Conservation (phyloP, 805 yeast species). For the Metschnikowia gruessii region DNA sequence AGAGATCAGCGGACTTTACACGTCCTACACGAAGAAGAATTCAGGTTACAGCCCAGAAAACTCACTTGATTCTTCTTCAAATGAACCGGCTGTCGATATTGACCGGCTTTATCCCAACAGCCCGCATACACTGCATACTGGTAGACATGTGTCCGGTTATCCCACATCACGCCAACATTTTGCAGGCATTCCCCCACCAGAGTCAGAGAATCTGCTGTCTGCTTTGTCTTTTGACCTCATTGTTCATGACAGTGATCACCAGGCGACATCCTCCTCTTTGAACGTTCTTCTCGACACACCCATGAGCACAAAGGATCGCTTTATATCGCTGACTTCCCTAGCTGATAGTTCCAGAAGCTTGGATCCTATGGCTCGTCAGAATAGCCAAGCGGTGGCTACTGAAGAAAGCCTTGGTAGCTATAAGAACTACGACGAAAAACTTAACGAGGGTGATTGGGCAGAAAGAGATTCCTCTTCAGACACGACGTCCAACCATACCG, state of each 20-base stretch:
- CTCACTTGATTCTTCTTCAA: conserved; percentile 12
- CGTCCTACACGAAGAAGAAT: conserved; percentile 6
- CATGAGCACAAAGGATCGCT: conserved; percentile 21
- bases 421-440: conserved; percentile 15
- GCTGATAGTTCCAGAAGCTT: conserved; percentile 1
- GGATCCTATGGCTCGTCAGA: conserved; percentile 3
- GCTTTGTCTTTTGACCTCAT: conserved; percentile 33
- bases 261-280: conserved; percentile 33
- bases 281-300: conserved; percentile 36
- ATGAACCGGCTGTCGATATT: conserved; percentile 6
- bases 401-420: conserved; percentile 16
- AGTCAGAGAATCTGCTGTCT: conserved; percentile 33
- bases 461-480: conserved; percentile 35
- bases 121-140: background rate
- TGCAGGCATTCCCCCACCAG: conserved; percentile 15
- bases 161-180: background rate
- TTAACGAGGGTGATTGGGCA: conserved; percentile 29
- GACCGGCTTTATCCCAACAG: conserved; percentile 2
- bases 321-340: conserved; percentile 9
- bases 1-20: conserved; percentile 17
- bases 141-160: background rate
- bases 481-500: conserved; percentile 10
- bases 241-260: conserved; percentile 14
- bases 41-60: background rate
- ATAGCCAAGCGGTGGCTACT: conserved; percentile 7